phyloP scores from a whole-genome alignment of 352 stramenopile genomes.

The Phytophthora hibernalis region DNA sequence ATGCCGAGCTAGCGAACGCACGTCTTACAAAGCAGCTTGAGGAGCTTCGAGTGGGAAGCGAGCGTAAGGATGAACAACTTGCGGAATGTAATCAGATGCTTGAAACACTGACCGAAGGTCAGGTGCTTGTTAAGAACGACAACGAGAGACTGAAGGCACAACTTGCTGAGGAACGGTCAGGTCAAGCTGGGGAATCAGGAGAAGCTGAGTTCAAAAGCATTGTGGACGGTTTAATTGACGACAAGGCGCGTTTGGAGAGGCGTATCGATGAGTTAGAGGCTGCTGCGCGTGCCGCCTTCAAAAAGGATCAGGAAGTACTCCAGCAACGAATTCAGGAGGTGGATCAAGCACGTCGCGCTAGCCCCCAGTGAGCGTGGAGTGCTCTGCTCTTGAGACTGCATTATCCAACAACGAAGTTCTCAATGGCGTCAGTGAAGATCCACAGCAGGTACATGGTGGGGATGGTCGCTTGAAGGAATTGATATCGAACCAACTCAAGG shows the following conservation, averaged over 20 bases:
- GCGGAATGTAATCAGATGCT: slow-evolving; percentile 54
- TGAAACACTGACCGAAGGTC: slow-evolving; percentile 39
- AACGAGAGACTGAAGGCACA: slow-evolving; percentile 47
- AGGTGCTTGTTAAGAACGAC: slow-evolving; percentile 41
- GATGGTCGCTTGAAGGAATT: slow-evolving; percentile 34
- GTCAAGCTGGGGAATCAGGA: slow-evolving; percentile 5
- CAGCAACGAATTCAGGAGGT: slow-evolving; percentile 38
- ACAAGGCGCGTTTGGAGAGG: slow-evolving; percentile 23
- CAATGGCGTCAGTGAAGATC: slow-evolving; percentile 8
- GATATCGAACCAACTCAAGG: slow-evolving; percentile 36
- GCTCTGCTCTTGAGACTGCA: slow-evolving; percentile 3
- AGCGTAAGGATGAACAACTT: slow-evolving; percentile 45
- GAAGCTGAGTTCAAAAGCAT: slow-evolving; percentile 11
- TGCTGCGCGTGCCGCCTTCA: slow-evolving; percentile 30
- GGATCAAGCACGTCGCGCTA: slow-evolving; percentile 34
- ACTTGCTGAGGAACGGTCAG: slow-evolving; percentile 23
- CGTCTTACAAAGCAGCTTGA: slow-evolving; percentile 42
- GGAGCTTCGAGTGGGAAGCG: slow-evolving; percentile 34
- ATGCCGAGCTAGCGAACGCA: slow-evolving; percentile 32
- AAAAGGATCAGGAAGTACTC: slow-evolving; percentile 43
- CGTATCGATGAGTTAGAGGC: slow-evolving; percentile 40
- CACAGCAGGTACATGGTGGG: slow-evolving; percentile 27
- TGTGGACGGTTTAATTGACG: slow-evolving; percentile 20
- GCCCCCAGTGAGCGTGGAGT: slow-evolving; percentile 11
- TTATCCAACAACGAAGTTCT: slow-evolving; percentile 9